A percentile compares a stretch with the other conserved stretches of the same genome.
These are phyloP conservation scores for Pilaira anomala DNA, from an alignment of 192 early-diverging fungal genomes.

Conservation along the genomic window DNA sequence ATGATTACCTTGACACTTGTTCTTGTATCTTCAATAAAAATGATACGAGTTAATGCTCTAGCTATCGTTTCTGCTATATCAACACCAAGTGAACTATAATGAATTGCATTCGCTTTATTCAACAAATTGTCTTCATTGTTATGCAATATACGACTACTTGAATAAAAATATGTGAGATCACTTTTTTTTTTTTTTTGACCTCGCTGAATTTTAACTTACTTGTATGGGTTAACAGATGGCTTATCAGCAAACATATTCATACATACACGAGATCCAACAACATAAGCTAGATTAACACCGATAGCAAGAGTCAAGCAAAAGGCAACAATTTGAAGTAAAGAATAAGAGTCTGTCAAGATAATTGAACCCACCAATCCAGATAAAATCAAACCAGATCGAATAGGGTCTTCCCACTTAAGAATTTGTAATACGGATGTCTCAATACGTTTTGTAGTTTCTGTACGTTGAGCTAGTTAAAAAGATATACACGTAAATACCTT, in stretches of 20 bases:
- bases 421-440: neutral
- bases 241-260: slow-evolving; percentile 6
- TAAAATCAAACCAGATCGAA: slow-evolving; percentile 3
- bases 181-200: neutral
- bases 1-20: slow-evolving; percentile 13
- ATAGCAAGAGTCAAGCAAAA: slow-evolving; percentile 13
- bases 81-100: neutral
- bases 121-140: neutral
- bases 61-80: slow-evolving; percentile 3
- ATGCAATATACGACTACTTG: neutral
- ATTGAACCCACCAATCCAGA: neutral
- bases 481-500: neutral
- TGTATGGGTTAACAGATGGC: slow-evolving; percentile 3
- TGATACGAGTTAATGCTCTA: slow-evolving; percentile 5
- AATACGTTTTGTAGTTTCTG: neutral
- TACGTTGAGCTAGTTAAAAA: neutral
- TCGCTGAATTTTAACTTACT: neutral
- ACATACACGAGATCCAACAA: slow-evolving; percentile 3
- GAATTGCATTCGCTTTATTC: neutral
- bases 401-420: slow-evolving; percentile 24
- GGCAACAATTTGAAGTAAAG: slow-evolving; percentile 20
- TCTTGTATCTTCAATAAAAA: slow-evolving; percentile 3
- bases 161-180: too few relatives aligned
- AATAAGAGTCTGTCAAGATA: slow-evolving; percentile 21
- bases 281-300: slow-evolving; percentile 26